Evolutionary conservation across 306 rosid genomes (phyloP), one percentile per base, ranked within the genome.

Genomic region (Erythrophleum fordii): DNA sequence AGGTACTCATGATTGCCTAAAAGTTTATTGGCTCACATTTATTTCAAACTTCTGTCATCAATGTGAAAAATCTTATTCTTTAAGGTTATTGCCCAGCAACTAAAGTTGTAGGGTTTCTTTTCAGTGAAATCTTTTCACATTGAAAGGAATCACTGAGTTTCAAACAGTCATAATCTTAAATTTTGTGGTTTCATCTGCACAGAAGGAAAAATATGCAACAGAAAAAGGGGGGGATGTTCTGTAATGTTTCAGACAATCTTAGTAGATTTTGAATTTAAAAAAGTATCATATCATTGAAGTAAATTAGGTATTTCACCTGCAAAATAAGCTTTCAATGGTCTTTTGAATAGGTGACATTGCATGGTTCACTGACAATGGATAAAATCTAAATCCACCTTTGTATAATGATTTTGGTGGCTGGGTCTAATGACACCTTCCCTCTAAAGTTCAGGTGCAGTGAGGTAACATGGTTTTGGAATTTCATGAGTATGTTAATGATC

Each of bases 1-100:
- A 89, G 95, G 98, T 92, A 87, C 29, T 20, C 29, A 58, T 77
- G 44, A 39, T 5, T 86, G 68, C n/a, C 74, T 53, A 35, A n/a
- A n/a, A 17, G 18, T 23, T 69, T 61, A 39, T 77, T 31, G 65
- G 56, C 58, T 59, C 23, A 11, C 49, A 68, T 71, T 64, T 70
- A 26, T 82, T 81, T 53, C 42, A 11, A 35, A 56, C 35, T 64
- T 13, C 20, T 52, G 37, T 12, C 34, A 5, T 29, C 29, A 22
- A 41, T 69, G 69, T 16, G 41, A 69, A 7, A 77, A 28, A 2
- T 72, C 53, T 13, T 64, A 44, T 60, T 82, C 62, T n/a, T 48
- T 37, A 39, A 71, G 29, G 39, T 71, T 49, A 71, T 53, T 58
- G 51, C 20, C 52, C 44, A 29, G 53, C 44, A 49, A 34, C 53